phyloP scores from a whole-genome alignment of 805 yeast genomes.

The Candida ipomoeae region DNA sequence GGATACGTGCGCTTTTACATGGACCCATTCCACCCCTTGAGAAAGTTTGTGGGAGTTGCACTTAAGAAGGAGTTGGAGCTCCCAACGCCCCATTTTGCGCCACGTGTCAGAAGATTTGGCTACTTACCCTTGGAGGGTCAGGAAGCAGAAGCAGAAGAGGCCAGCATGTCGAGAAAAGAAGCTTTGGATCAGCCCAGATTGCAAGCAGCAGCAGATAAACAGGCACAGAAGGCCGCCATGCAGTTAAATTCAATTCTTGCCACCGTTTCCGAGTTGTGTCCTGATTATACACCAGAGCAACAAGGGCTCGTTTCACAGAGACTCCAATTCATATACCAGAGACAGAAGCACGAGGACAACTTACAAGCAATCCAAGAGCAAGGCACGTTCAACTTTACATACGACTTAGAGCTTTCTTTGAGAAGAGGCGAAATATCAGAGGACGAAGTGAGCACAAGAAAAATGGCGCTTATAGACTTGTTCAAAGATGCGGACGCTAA shows the following conservation, averaged over 20 bases:
- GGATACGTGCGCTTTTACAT: conserved; percentile 88
- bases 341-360: conserved; percentile 54
- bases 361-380: conserved; percentile 55
- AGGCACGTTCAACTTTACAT: conserved; percentile 49
- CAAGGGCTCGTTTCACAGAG: conserved; percentile 45
- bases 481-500: conserved; percentile 39
- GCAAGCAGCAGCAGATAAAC: conserved; percentile 29
- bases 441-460: conserved; percentile 20
- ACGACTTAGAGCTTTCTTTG: conserved; percentile 40
- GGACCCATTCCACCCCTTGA: conserved; percentile 94
- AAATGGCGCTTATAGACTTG: conserved; percentile 32
- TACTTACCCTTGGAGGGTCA: conserved; percentile 49
- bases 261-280: conserved; percentile 25
- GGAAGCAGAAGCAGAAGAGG: conserved; percentile 56
- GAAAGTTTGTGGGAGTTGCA: conserved; percentile 88
- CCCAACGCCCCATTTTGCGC: conserved; percentile 90
- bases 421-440: conserved; percentile 34
- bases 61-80: conserved; percentile 56
- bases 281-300: conserved; percentile 25
- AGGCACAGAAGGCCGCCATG: conserved; percentile 39
- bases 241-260: conserved; percentile 16
- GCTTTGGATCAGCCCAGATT: conserved; percentile 52
- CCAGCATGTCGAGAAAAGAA: conserved; percentile 65
- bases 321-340: conserved; percentile 45
- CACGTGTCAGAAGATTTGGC: conserved; percentile 83